phyloP scores from a whole-genome alignment of 768 basidiomycete genomes.

The Trametes maxima region DNA sequence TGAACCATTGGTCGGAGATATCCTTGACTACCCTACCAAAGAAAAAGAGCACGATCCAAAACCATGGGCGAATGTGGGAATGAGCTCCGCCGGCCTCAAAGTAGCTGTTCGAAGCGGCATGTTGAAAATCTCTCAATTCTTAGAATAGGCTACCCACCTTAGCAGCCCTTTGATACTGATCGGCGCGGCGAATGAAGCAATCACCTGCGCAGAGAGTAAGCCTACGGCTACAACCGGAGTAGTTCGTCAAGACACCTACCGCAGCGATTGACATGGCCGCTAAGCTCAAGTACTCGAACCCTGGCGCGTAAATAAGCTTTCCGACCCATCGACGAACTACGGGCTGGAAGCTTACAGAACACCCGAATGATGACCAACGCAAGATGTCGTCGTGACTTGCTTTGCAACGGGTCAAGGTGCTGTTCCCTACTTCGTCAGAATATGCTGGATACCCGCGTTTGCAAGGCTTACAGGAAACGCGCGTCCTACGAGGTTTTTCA shows the following conservation, averaged over 20 bases:
- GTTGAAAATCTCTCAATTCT: not conserved
- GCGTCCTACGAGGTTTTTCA: slow-evolving; percentile 26
- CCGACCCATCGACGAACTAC: not conserved
- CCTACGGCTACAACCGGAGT: no score
- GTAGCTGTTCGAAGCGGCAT: slow-evolving; percentile 26
- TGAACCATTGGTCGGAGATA: slow-evolving; percentile 44
- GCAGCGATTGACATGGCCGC: slow-evolving; percentile 21
- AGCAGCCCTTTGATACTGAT: slow-evolving; percentile 43
- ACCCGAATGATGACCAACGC: slow-evolving; percentile 37
- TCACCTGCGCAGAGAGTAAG: slow-evolving; percentile 17
- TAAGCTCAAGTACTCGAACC: slow-evolving; percentile 22
- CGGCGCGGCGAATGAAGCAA: slow-evolving; percentile 26
- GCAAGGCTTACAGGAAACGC: not conserved
- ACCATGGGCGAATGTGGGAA: slow-evolving; percentile 47
- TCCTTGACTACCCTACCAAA: slow-evolving; percentile 39
- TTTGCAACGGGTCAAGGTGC: slow-evolving; percentile 41
- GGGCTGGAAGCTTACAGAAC: slow-evolving; percentile 22
- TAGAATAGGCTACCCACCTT: slow-evolving; percentile 29
- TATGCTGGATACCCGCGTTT: not conserved
- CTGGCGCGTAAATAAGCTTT: slow-evolving; percentile 4
- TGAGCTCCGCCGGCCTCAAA: slow-evolving; percentile 41
- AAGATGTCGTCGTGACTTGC: slow-evolving; percentile 36
- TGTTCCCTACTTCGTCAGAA: slow-evolving; percentile 11
- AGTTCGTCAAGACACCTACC: slow-evolving; percentile 11
- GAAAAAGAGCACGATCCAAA: slow-evolving; percentile 45